These are phyloP conservation scores for Trichoderma orchidacearum DNA, from an alignment of 495 filamentous ascomycete species.

Conservation along the genomic window DNA sequence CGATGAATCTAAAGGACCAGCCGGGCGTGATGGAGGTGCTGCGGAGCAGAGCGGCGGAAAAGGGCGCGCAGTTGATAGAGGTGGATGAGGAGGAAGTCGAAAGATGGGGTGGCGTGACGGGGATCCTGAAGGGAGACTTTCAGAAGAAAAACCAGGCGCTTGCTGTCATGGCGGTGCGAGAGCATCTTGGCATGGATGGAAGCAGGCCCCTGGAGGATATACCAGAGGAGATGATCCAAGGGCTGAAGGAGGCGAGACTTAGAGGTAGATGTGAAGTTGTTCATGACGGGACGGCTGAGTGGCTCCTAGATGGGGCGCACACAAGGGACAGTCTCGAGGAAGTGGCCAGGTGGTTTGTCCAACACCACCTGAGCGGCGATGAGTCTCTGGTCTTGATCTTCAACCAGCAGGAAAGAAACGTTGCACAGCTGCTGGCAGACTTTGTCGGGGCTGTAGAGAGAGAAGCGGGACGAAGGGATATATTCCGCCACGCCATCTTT, in stretches of 20 bases:
- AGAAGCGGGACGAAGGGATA: neutral
- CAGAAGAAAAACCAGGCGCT: constrained; percentile 31
- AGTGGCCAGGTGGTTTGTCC: constrained; percentile 50
- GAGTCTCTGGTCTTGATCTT: constrained; percentile 53
- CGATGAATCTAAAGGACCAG: constrained; percentile 12
- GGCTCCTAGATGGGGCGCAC: constrained; percentile 87
- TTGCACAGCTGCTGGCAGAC: constrained; percentile 38
- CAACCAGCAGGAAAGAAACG: constrained; percentile 86
- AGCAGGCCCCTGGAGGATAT: constrained; percentile 8
- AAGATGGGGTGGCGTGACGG: constrained; percentile 20
- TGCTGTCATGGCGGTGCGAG: constrained; percentile 21
- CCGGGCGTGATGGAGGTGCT: constrained; percentile 23
- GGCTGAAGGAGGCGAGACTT: constrained; percentile 50
- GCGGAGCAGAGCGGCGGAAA: constrained; percentile 22
- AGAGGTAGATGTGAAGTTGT: constrained; percentile 66
- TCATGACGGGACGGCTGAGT: constrained; percentile 36
- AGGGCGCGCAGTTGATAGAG: constrained; percentile 17
- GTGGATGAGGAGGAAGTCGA: constrained; percentile 18
- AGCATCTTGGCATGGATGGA: constrained; percentile 19
- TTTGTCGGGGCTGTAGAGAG: constrained; percentile 19
- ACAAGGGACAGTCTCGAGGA: constrained; percentile 67
- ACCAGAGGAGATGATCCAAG: constrained; percentile 42
- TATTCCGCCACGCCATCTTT: constrained; percentile 25
- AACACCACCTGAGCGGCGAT: constrained; percentile 10
- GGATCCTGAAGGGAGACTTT: constrained; percentile 22